Conservation (phyloP, 1,284 basidiomycete genomes). For the Gomphus bonarii region DNA sequence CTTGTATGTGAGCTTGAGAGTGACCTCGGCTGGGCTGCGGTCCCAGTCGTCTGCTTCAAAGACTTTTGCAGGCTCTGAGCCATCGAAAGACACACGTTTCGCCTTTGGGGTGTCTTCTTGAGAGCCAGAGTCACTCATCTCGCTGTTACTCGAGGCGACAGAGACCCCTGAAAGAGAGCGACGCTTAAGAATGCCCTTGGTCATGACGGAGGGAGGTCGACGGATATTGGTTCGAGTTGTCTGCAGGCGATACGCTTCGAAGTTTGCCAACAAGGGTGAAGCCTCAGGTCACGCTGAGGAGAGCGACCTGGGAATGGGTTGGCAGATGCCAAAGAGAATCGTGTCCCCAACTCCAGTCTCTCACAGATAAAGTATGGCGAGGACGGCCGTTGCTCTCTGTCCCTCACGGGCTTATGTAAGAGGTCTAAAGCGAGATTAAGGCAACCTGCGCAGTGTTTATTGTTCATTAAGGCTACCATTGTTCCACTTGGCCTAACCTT, state of each 20-base stretch:
- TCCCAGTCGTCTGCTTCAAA: slow-evolving; percentile 63
- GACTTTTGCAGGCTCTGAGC: slow-evolving; percentile 40
- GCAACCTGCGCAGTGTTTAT: not conserved
- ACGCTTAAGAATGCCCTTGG: slow-evolving; percentile 11
- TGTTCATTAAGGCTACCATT: too few relatives aligned
- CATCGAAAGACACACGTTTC: slow-evolving; percentile 46
- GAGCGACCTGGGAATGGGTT: slow-evolving; percentile 1
- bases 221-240: not conserved
- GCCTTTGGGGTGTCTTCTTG: slow-evolving; percentile 15
- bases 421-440: not conserved
- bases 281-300: slow-evolving; percentile 4
- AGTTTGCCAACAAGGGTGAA: slow-evolving; percentile 1
- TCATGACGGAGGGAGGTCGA: not conserved
- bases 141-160: not conserved
- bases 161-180: slow-evolving; percentile 2
- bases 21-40: slow-evolving; percentile 43
- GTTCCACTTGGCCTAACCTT: too few relatives aligned
- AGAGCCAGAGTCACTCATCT: not conserved
- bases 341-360: not conserved
- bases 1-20: slow-evolving; percentile 40
- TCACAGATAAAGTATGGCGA: not conserved
- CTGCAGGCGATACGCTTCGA: not conserved
- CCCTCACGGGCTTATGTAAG: not conserved
- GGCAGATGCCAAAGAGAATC: not conserved
- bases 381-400: not conserved